phyloP scores from a whole-genome alignment of 768 basidiomycete genomes.

The Mycena polygramma region DNA sequence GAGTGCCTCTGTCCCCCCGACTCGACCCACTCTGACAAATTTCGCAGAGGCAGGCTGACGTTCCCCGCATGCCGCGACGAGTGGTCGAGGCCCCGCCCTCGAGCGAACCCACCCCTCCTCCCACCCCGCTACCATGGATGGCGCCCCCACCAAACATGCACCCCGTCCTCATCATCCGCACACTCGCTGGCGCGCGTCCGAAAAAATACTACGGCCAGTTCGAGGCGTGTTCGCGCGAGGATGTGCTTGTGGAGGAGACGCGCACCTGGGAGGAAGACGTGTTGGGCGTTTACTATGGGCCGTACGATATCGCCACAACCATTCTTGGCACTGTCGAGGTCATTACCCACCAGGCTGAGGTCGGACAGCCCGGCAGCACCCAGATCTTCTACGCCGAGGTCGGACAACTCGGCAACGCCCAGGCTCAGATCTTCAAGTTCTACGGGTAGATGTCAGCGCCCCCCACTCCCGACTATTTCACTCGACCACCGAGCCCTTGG shows the following conservation, averaged over 20 bases:
- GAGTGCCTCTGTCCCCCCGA: not conserved
- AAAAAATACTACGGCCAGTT: slow-evolving; percentile 10
- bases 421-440: not conserved
- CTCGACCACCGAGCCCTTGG: too few relatives aligned
- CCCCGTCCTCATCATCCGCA: slow-evolving; percentile 19
- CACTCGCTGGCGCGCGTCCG: not conserved
- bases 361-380: not conserved
- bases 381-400: slow-evolving; percentile 5
- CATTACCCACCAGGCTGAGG: not conserved
- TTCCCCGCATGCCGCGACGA: too few relatives aligned
- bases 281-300: slow-evolving; percentile 10
- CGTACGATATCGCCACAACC: not conserved
- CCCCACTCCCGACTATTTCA: too few relatives aligned
- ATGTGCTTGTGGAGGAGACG: slow-evolving; percentile 7
- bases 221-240: slow-evolving; percentile 20
- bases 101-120: not conserved
- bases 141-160: not conserved
- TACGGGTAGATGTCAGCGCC: too few relatives aligned
- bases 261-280: slow-evolving; percentile 17
- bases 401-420: not conserved
- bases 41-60: too few relatives aligned
- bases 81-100: too few relatives aligned
- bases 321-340: not conserved
- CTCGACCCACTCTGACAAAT: not conserved
- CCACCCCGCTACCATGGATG: not conserved